Evolutionary conservation across 257 asterid genomes (phyloP).

Genomic region (Solanum clarkiae): DNA sequence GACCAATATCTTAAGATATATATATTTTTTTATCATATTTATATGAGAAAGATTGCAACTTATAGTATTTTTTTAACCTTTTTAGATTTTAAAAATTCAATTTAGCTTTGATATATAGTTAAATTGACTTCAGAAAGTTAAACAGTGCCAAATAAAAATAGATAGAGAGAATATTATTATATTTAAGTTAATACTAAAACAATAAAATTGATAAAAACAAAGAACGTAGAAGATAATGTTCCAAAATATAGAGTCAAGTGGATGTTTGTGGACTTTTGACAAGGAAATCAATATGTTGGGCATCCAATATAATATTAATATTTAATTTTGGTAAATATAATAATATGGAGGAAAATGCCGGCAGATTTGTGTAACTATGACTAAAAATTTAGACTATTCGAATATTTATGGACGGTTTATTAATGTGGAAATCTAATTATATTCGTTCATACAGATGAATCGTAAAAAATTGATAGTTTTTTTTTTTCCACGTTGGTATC

Average conservation of each 20-base stretch:
- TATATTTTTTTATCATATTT: no score
- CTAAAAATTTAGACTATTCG: not conserved
- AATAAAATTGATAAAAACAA: not conserved
- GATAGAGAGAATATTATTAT: not conserved
- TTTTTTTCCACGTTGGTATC: no score
- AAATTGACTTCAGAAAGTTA: no score
- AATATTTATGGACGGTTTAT: not conserved
- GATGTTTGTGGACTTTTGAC: not conserved
- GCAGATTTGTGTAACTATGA: conserved; percentile 1
- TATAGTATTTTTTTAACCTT: no score
- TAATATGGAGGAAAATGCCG: not conserved
- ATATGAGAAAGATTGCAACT: no score
- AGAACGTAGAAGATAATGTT: not conserved
- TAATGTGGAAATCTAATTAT: no score
- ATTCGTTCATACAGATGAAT: no score
- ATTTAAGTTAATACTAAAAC: not conserved
- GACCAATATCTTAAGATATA: no score
- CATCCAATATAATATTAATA: not conserved
- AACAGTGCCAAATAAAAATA: no score
- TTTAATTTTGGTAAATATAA: not conserved
- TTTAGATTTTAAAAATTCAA: no score
- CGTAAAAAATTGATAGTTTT: no score
- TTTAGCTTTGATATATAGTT: no score
- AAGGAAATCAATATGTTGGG: not conserved
- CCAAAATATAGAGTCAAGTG: not conserved